phyloP scores from a whole-genome alignment of 164 flowering plant genomes.

The Liriodendron chinense region DNA sequence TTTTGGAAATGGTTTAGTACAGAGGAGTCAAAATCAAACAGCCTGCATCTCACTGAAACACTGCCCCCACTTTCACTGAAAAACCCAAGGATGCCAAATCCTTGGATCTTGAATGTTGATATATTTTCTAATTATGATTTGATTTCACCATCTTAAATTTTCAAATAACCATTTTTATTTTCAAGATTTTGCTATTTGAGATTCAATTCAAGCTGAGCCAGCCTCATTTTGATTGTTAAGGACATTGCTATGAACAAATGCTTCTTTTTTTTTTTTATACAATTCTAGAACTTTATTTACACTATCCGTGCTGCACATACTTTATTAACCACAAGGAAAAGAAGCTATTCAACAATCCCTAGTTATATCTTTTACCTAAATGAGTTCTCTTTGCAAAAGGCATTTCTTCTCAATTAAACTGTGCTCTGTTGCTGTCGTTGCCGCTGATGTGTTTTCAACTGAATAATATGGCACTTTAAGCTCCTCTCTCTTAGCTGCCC shows the following conservation, averaged over 20 bases:
- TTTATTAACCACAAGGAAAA: background rate
- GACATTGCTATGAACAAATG: background rate
- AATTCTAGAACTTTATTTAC: no score
- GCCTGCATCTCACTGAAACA: no score
- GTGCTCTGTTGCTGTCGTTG: conserved; percentile 2
- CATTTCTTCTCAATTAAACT: background rate
- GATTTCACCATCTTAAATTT: no score
- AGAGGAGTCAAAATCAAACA: no score
- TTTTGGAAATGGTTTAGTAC: no score
- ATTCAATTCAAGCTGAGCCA: background rate
- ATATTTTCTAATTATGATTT: no score
- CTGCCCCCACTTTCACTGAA: no score
- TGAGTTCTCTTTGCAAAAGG: background rate
- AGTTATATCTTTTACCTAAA: background rate
- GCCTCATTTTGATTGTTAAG: background rate
- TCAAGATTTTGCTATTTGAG: background rate
- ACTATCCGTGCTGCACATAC: no score
- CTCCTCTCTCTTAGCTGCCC: conserved; percentile 55
- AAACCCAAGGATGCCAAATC: no score
- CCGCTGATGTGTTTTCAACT: conserved; percentile 26
- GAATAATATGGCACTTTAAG: conserved; percentile 40
- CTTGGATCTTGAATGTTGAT: no score
- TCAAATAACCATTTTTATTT: no score
- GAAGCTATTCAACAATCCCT: background rate
- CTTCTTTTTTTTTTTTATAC: no score